phyloP scores from a whole-genome alignment of 495 filamentous ascomycete species.

The Penicilliopsis zonata region DNA sequence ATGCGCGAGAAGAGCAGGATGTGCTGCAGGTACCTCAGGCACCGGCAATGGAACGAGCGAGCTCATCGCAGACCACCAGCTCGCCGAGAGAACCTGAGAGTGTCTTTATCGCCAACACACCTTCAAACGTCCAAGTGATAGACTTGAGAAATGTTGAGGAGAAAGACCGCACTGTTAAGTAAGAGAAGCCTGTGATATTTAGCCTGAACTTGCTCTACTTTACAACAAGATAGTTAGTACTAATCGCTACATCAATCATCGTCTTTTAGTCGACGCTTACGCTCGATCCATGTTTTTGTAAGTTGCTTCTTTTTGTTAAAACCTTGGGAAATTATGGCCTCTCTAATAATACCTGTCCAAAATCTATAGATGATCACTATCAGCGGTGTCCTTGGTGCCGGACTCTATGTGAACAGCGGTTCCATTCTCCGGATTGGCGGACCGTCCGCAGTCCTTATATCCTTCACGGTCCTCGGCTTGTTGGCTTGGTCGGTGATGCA shows the following conservation, averaged over 20 bases:
- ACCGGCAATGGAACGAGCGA: background rate
- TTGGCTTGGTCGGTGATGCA: constrained; percentile 32
- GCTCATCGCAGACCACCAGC: background rate
- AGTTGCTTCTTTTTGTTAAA: too few species aligned
- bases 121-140: constrained; percentile 1
- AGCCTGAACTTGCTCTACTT: too few species aligned
- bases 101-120: background rate
- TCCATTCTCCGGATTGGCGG: constrained; percentile 30
- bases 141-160: constrained; percentile 4
- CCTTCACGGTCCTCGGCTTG: constrained; percentile 28
- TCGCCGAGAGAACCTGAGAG: background rate
- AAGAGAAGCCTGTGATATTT: too few species aligned
- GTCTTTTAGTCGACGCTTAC: constrained; percentile 16
- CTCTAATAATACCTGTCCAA: background rate
- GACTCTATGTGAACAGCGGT: constrained; percentile 35
- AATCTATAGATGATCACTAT: constrained; percentile 28
- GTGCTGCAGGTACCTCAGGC: background rate
- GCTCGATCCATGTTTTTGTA: constrained; percentile 33
- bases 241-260: too few species aligned
- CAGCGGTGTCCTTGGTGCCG: constrained; percentile 32
- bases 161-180: constrained; percentile 10
- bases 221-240: too few species aligned
- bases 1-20: background rate
- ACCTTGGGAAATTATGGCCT: background rate
- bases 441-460: constrained; percentile 27